Evolutionary conservation across 2,329 filamentous ascomycete genomes (phyloP), one percentile per base, ranked within the genome.

Genomic region (Cordyceps fumosorosea): DNA sequence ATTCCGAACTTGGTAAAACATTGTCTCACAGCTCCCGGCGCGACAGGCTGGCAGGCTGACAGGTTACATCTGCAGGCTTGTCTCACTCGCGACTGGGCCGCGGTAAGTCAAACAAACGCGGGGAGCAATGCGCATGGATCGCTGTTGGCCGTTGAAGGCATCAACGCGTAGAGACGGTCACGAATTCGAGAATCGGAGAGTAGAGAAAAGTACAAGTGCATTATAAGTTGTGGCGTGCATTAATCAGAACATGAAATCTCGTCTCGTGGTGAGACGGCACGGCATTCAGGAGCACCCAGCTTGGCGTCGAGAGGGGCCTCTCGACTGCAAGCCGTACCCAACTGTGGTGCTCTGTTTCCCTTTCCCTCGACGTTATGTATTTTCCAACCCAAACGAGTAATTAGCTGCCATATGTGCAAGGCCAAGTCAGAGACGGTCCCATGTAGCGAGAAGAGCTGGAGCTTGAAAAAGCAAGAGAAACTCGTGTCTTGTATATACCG

Each of bases 1-100:
- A 12, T 40, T 56, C 24, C 29, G 11, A 18, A 24, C 26, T 18
- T 29, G 44, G 44, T 40, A 44, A 57, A 16, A 56, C 47, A 44
- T 44, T 29, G 66, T 67, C 65, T 66, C 42, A 50, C 64, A 65
- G 66, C 66, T 63, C 66, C 66, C 57, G 60, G 62, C 62, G 63
- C 51, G 56, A 50, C 37, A 32, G 7, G 42, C 34, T 37, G 34
- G 11, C 34, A 37, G 8, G 32, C 10, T 6, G 34, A 37, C 34
- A 11, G 34, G 40, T n/a, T 16, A 4, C 40, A 44, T 18, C n/a
- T 47, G 44, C 24, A 24, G n/a, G n/a, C 44, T 26, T 44, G 20
- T 52, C 37, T 60, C 26, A 24, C 58, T 14, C 11, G 54, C 48
- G 37, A 48, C 24, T 54, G 34, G 37, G 4, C 8, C 16, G 14